Base-by-base conservation (phyloP, 495 filamentous ascomycete species). In the Pseudomonodictys pantanalensis region DNA sequence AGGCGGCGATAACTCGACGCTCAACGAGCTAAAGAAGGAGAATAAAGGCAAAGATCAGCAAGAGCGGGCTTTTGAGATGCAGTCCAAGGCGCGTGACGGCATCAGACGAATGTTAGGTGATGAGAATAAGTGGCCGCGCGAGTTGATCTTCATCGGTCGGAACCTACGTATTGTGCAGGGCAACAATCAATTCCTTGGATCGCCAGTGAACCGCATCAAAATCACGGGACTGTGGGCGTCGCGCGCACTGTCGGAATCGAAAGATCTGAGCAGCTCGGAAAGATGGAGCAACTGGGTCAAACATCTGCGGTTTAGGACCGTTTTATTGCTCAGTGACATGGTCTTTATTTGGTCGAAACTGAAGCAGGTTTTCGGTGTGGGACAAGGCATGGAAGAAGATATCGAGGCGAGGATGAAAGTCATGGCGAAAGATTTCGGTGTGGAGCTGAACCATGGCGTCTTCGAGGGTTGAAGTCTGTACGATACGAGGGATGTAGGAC, bases 131-230 rank as follows among this genome's bases (percentile, higher is more conserved):
- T 96, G 90, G 88, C 93, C 93, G 0, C 84, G 85, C 52, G 90
- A 96, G 65, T 86, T 98, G 46, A 84, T 98, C 66, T 98, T 98
- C 74, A 91, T 98, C 68, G 92, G 91, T 1, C 84, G 93, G 5
- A 97, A 96, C 69, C 82, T 98, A 77, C 85, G 93, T 20, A 98
- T 98, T 68, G 92, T 97, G 9, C 86, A 89, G 70, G 84, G 77
- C 0, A 89, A 89, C 68, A 89, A 89, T 65, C 86, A 88, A 63
- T 92, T 86, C 73, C 81, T 98, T 23, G 92, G 93, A 41, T 91
- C 88, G 0, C 93, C 93, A 0, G 91, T 98, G 15, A 98, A 98
- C 70, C 77, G 93, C 1, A 85, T 98, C 63, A 97, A 96, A 76
- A 91, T 96, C 66, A 96, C 92, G 32, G 92, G 91, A 12, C 79